Base-by-base conservation (phyloP, 2,329 filamentous ascomycete genomes). In the Aspergillus sp. region DNA sequence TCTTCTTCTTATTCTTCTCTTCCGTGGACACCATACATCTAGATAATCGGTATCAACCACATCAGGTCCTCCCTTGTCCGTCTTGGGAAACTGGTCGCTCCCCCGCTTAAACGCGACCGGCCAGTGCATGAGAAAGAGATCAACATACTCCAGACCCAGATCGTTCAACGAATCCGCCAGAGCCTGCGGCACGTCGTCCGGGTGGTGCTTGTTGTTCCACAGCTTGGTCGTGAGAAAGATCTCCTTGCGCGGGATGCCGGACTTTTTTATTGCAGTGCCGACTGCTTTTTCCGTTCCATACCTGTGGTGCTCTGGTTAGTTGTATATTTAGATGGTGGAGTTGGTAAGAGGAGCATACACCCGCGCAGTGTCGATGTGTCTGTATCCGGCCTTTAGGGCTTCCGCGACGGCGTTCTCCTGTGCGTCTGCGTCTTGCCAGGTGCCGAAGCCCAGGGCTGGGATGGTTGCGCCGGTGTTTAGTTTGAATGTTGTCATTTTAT, bases 61-160 rank as follows among this genome's bases (percentile, higher is more conserved):
- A n/a, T 72, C 63, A 4, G 71, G 68, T 51, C 79, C 79, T 27
- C 76, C 78, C 52, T 79, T 66, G 22, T 19, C 9, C 17, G 74
- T 66, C 56, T 79, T 80, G 3, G 82, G 82, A 50, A 82, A 77
- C 41, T 76, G 61, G 5, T 78, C 73, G 20, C 75, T 72, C n/a
- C 80, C 77, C 22, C 77, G 73, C 47, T 79, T 77, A 68, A 83
- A 85, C 1, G 83, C 75, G 9, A 79, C 77, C 0, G 83, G 84
- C 80, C 82, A 90, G 73, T 89, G 87, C 69, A 91, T 89, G 57
- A 90, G 79, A 71, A 83, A 89, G 11, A 90, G 77, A 69, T 90
- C 87, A 57, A 90, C 77, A 69, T 90, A 89, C 58, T 87, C 86
- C 40, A 87, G 76, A 12, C 80, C 82, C 66, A 89, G 80, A 66